Base-by-base conservation (phyloP, 2,329 filamentous ascomycete species). In the Drechslerella coelobrocha region DNA sequence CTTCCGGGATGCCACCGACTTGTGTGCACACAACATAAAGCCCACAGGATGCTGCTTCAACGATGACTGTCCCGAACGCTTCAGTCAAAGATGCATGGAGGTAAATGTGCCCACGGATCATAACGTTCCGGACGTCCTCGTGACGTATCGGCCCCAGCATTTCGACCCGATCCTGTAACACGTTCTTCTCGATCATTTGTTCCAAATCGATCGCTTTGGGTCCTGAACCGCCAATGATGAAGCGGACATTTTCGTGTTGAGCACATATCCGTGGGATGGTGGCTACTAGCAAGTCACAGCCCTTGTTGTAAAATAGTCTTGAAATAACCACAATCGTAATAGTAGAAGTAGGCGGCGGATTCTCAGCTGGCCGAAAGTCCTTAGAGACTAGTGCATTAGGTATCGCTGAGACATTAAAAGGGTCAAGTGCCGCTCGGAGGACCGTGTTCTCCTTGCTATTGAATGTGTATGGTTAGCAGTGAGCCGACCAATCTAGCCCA, bases 321-420 rank as follows among this genome's bases (percentile, higher is more conserved):
- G 92, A 97, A 72, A 99, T 96, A 19, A 99, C 93, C 1, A 99
- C 91, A 66, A 99, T 97, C 6, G 92, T 97, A 76, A 99, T 93
- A 9, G 87, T 89, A 75, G 97, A 63, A 79, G 74, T 81, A 81
- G 51, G 79, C 81, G 47, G 77, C 76, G 68, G 83, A 19, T 75
- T 78, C 72, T 62, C 80, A 73, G 77, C 82, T 71, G 79, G 94
- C 55, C 88, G 86, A 77, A 99, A 99, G 80, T 97, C 96, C 76
- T 96, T 92, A 9, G 95, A 92, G 0, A 99, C 95, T 1, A 99
- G 90, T 8, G 94, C 94, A 75, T 99, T 99, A 12, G 94, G 94
- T 66, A 99, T 97, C 37, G 96, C 94, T 0, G 93, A 97, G 21
- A 99, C 94, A 88, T 97, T 97, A 23, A 96, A 82, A 1, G 94